phyloP scores from a whole-genome alignment of 2,329 filamentous ascomycete genomes.

The Colletotrichum filicis region DNA sequence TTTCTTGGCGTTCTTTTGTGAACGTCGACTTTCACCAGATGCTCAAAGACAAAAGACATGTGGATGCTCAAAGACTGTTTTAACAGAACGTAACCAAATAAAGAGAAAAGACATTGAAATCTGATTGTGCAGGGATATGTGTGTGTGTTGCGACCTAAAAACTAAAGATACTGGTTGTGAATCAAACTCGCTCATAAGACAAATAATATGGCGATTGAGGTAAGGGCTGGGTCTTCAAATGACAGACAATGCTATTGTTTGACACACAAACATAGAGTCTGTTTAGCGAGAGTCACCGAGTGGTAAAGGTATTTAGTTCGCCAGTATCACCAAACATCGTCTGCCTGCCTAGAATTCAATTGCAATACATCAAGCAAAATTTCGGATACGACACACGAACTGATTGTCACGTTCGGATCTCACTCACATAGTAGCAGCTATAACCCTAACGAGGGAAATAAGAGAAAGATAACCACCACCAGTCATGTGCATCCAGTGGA shows the following conservation, averaged over 20 bases:
- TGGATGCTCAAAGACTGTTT: too few species aligned
- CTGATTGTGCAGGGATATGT: neutral
- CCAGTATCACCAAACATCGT: neutral
- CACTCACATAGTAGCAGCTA: neutral
- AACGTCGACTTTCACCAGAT: neutral
- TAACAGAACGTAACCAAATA: neutral
- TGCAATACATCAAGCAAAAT: neutral
- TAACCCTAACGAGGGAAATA: neutral
- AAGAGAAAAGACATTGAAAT: neutral
- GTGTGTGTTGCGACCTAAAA: neutral
- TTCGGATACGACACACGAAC: neutral
- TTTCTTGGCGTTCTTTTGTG: slow-evolving; percentile 20
- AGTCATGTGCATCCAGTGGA: slow-evolving; percentile 32
- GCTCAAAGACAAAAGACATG: too few species aligned
- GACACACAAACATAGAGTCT: neutral
- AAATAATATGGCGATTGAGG: neutral
- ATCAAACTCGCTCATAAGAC: neutral
- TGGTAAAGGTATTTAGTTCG: neutral
- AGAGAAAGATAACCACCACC: neutral
- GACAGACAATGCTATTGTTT: neutral
- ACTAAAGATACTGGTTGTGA: neutral
- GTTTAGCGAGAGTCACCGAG: neutral
- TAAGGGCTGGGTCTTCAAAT: neutral
- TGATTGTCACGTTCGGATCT: neutral
- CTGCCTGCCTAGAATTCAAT: neutral